These are phyloP conservation scores for Persicaria tinctoria DNA, from an alignment of 148 eudicot genomes.

Conservation along the genomic window DNA sequence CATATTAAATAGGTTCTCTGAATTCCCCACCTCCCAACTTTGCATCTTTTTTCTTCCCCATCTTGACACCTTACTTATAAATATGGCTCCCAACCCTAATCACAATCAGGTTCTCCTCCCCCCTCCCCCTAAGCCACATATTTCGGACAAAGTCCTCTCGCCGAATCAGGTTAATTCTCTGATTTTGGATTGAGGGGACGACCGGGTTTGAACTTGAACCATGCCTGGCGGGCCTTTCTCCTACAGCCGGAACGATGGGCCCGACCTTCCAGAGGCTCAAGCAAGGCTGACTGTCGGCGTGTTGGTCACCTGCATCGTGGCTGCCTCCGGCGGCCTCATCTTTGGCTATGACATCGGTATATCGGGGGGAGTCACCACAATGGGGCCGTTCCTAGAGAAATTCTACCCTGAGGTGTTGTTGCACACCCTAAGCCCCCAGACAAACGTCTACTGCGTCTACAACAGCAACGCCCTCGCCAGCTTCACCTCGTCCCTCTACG, in stretches of 20 bases:
- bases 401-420: conserved; percentile 16
- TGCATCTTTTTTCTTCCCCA: neutral
- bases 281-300: neutral
- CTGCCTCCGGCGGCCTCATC: conserved; percentile 9
- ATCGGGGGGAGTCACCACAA: conserved; percentile 13
- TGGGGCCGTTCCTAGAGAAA: conserved; percentile 21
- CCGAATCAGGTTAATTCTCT: neutral
- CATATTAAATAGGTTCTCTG: neutral
- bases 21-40: neutral
- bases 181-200: conserved; percentile 6
- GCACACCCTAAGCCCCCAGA: neutral
- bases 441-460: conserved; percentile 15
- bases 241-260: neutral
- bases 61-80: neutral
- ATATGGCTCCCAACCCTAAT: neutral
- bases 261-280: neutral
- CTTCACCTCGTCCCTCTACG: conserved; percentile 23
- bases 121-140: neutral
- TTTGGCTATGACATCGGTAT: conserved; percentile 9
- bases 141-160: neutral
- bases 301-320: neutral
- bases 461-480: conserved; percentile 15
- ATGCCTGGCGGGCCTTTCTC: neutral
- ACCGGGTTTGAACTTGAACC: neutral
- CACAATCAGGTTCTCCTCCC: too few relatives aligned